A percentile compares a stretch with the other conserved stretches of the same genome.
phyloP scores from a whole-genome alignment of 83 land plant genomes.

The Isoetes engelmannii region DNA sequence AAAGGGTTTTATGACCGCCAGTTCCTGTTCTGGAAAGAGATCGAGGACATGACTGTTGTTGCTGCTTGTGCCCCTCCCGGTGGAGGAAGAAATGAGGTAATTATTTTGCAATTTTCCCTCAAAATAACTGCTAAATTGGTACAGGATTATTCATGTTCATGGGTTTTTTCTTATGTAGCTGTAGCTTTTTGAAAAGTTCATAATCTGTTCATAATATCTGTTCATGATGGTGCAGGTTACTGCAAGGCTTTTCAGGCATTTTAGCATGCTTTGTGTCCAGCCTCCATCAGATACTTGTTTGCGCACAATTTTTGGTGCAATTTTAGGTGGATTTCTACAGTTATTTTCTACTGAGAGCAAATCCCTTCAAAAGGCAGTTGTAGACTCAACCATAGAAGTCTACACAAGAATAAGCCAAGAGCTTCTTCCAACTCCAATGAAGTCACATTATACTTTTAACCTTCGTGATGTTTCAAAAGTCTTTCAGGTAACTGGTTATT shows the following conservation, averaged over 20 bases:
- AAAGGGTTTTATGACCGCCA: slow-evolving; percentile 36
- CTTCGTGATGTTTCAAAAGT: slow-evolving; percentile 40
- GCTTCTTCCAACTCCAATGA: slow-evolving; percentile 36
- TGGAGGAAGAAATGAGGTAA: slow-evolving; percentile 35
- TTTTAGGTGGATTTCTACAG: slow-evolving; percentile 31
- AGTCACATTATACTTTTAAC: slow-evolving; percentile 38
- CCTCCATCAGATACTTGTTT: slow-evolving; percentile 31
- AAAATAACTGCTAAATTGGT: not conserved
- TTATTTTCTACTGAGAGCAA: slow-evolving; percentile 30
- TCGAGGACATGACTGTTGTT: slow-evolving; percentile 34
- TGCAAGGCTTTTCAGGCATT: slow-evolving; percentile 35
- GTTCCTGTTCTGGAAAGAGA: slow-evolving; percentile 32
- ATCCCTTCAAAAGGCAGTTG: slow-evolving; percentile 23
- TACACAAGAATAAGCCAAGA: slow-evolving; percentile 34
- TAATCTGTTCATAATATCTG: too few species aligned
- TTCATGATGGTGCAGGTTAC: slow-evolving; percentile 21
- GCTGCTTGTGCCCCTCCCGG: slow-evolving; percentile 40
- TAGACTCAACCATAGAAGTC: slow-evolving; percentile 35
- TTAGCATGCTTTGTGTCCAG: slow-evolving; percentile 36
- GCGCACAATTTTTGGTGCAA: slow-evolving; percentile 33
- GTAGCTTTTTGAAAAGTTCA: too few species aligned
- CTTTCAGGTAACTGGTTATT: slow-evolving; percentile 23
- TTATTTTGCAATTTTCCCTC: not conserved
- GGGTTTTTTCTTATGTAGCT: too few species aligned
- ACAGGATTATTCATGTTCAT: not conserved